Evolutionary conservation across 2,329 filamentous ascomycete genomes (phyloP), one percentile per base, ranked within the genome.

Genomic region (Akanthomyces dipterigenus): DNA sequence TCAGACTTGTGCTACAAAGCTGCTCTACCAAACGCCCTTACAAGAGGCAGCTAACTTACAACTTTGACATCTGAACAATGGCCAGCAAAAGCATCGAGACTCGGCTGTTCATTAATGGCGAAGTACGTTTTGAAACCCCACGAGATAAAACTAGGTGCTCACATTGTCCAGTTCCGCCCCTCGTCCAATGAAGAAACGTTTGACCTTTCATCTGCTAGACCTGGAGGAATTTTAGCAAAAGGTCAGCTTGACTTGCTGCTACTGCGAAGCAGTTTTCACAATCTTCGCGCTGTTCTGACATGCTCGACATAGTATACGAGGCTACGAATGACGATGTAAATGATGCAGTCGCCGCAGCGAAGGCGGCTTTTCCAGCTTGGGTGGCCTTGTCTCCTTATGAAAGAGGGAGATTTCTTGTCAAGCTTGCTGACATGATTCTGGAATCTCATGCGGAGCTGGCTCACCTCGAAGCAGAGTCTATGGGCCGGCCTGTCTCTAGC

Each of bases 21-120:
- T 38, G 5, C 36, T 8, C 36, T 5, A 38, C 36, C 5, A 16
- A 16, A 14, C 14, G 16, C 36, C 12, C 9, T 34, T 14, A 5
- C 36, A 3, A 38, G 14, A 38, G 1, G 16, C 7, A 16, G 3
- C 14, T 16, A 38, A 38, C 12, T 16, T 38, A 8, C 5, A 38
- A 16, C 36, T 9, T 38, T 3, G 36, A 38, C 5, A 4, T 38
- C 43, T 24, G 6, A 18, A 22, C 20, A 5, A 60, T 56, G 55
- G 43, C 55, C 28, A 43, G 31, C n/a, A 42, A 50, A 18, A 40
- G 34, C 18, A 64, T 65, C 50, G 64, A 76, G 63, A 73, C 71
- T 28, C 72, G 75, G 20, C 72, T 82, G 60, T 80, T 81, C 66
- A 82, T 82, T 69, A 80, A 82, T 67, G 78, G 79, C 67, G 71